phyloP scores from a whole-genome alignment of 1,139 yeast genomes.

The Saccharomyces pastorianus region DNA sequence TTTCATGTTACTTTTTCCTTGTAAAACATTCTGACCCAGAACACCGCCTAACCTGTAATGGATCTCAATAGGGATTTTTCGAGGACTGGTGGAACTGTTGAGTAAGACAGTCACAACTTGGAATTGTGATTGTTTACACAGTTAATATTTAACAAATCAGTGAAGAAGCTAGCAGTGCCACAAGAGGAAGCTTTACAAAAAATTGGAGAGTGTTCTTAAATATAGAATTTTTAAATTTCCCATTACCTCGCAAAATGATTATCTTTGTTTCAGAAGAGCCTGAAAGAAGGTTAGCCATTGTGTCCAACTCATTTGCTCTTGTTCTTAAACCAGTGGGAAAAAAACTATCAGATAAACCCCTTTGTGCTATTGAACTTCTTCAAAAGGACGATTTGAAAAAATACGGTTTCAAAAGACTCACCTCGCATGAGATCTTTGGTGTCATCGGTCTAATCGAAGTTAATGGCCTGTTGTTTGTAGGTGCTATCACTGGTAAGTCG shows the following conservation, averaged over 20 bases:
- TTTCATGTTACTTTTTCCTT: background rate
- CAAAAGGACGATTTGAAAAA: conserved; percentile 20
- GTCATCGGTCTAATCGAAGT: conserved; percentile 77
- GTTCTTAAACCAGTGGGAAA: conserved; percentile 20
- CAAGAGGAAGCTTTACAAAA: background rate
- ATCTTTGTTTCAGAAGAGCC: conserved; percentile 21
- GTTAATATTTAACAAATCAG: background rate
- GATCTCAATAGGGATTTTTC: background rate
- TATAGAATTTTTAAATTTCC: conserved; percentile 33
- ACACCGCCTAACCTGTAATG: background rate
- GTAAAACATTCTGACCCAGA: background rate
- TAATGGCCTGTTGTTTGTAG: conserved; percentile 58
- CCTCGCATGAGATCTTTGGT: conserved; percentile 60
- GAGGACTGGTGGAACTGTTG: background rate
- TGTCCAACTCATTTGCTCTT: conserved; percentile 26
- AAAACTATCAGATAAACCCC: conserved; percentile 11
- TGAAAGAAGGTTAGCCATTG: conserved; percentile 28
- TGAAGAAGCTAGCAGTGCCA: background rate
- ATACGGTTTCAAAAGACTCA: conserved; percentile 38
- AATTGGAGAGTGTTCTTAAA: background rate
- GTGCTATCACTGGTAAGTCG: conserved; percentile 67
- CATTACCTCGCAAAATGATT: conserved; percentile 11
- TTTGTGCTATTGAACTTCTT: conserved; percentile 28
- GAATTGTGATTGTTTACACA: background rate
- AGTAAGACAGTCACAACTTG: background rate